These are phyloP conservation scores for Exophiala calicioides DNA, from an alignment of 2,329 filamentous ascomycete species.

Conservation along the genomic window DNA sequence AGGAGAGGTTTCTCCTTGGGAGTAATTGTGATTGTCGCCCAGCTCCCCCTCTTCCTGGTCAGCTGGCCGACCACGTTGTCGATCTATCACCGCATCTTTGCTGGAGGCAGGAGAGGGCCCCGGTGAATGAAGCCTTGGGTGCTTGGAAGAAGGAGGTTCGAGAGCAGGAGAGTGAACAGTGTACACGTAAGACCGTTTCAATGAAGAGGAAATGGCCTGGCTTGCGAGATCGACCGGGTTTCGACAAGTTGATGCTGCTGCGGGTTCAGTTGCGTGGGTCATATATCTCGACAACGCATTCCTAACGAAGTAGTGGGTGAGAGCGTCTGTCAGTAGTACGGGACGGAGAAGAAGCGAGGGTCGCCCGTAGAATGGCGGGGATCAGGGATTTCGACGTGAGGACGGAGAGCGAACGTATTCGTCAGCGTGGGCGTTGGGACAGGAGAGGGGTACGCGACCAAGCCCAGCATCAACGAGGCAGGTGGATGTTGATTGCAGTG, in stretches of 20 bases:
- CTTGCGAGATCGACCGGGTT: not conserved
- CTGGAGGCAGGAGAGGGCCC: not conserved
- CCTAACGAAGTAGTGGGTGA: slow-evolving; percentile 1
- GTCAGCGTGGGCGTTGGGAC: no score
- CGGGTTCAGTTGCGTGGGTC: no score
- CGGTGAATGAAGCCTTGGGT: slow-evolving; percentile 12
- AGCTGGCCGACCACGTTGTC: slow-evolving; percentile 9
- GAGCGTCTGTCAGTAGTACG: no score
- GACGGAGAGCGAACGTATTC: no score
- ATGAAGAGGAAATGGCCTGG: slow-evolving; percentile 5
- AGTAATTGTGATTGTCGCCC: not conserved
- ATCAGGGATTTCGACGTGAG: no score
- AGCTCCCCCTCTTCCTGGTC: slow-evolving; percentile 18
- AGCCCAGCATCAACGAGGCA: no score
- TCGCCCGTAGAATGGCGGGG: no score
- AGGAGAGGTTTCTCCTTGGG: not conserved
- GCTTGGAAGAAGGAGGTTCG: slow-evolving; percentile 9
- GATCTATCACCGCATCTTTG: slow-evolving; percentile 7
- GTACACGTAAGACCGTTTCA: slow-evolving; percentile 16
- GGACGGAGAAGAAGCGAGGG: no score
- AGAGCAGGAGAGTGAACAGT: slow-evolving; percentile 10
- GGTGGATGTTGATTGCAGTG: no score
- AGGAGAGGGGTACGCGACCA: no score
- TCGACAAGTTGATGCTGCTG: no score
- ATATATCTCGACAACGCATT: no score